Percentiles rank a stretch among this genome's conserved stretches.
phyloP scores from a whole-genome alignment of 768 basidiomycete genomes.

The Tephrocybe rancida region DNA sequence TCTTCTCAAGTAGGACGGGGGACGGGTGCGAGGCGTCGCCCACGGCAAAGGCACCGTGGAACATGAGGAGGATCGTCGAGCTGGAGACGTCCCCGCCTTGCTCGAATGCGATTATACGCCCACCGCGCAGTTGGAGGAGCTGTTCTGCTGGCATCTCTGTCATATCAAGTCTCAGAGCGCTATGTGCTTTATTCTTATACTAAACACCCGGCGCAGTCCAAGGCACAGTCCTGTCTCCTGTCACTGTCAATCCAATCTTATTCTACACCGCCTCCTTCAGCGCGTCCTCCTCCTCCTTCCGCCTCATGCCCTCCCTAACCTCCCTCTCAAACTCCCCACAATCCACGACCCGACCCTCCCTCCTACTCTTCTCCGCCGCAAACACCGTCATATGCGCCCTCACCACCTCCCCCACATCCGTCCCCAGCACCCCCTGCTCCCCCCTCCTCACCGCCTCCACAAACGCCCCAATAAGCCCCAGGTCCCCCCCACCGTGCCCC shows the following conservation, averaged over 20 bases:
- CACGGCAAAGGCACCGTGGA: conserved; percentile 39
- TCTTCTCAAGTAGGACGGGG: neutral
- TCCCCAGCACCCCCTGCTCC: conserved; percentile 66
- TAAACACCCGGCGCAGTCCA: too few relatives aligned
- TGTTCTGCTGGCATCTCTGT: neutral
- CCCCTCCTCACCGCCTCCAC: conserved; percentile 71
- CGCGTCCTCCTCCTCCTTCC: neutral
- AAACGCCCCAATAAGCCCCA: conserved; percentile 75
- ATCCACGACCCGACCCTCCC: conserved; percentile 69
- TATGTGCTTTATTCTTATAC: too few relatives aligned
- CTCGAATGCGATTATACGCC: conserved; percentile 39
- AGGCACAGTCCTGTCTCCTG: too few relatives aligned
- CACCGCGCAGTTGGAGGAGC: neutral
- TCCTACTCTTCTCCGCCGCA: conserved; percentile 81
- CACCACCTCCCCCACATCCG: conserved; percentile 67
- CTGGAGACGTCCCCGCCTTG: conserved; percentile 35
- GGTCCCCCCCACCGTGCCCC: conserved; percentile 84
- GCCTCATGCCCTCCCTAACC: conserved; percentile 35
- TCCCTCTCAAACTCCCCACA: conserved; percentile 64
- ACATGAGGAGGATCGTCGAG: conserved; percentile 37
- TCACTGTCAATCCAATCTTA: too few relatives aligned
- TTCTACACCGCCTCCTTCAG: too few relatives aligned
- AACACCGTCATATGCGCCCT: conserved; percentile 85
- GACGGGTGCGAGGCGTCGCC: conserved; percentile 27
- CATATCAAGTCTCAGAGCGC: too few relatives aligned